A percentile compares a stretch with the other conserved stretches of the same genome.
Conservation (phyloP, 768 basidiomycete species). For the Mycena chlorophos region DNA sequence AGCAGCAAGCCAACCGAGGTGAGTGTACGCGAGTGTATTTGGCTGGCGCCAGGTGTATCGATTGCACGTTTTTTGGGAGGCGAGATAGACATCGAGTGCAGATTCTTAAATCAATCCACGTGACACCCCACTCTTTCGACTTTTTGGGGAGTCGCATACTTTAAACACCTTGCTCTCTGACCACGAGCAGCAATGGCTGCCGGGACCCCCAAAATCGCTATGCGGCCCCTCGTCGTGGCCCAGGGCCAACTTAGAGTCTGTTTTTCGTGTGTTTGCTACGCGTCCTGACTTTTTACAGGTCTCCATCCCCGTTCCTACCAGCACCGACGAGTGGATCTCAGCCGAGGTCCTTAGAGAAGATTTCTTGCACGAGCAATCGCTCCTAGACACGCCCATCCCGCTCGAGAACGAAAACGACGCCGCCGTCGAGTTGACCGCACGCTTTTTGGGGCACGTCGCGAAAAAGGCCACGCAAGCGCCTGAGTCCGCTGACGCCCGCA, state of each 20-base stretch:
- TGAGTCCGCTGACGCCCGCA: conserved; percentile 52
- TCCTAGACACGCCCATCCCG: conserved; percentile 53
- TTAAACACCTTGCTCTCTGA: neutral
- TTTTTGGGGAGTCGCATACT: conserved; percentile 6
- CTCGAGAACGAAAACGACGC: conserved; percentile 61
- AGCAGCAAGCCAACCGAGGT: neutral
- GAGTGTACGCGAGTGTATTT: neutral
- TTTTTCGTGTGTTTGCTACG: conserved; percentile 21
- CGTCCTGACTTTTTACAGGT: conserved; percentile 45
- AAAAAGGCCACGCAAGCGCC: conserved; percentile 58
- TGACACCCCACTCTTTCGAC: conserved; percentile 1
- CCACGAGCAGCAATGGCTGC: neutral
- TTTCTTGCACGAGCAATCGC: conserved; percentile 67
- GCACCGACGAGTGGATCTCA: conserved; percentile 82
- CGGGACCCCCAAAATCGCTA: conserved; percentile 33
- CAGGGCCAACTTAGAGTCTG: conserved; percentile 54
- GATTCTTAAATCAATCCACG: no score
- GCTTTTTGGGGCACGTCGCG: conserved; percentile 79
- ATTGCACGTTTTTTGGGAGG: no score
- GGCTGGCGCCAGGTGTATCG: neutral
- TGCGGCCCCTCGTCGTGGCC: conserved; percentile 50
- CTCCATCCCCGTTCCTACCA: conserved; percentile 85
- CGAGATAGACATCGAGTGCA: no score
- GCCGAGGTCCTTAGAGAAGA: conserved; percentile 92
- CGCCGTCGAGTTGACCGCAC: conserved; percentile 75